A percentile compares a stretch with the other conserved stretches of the same genome.
These are phyloP conservation scores for Plasmodium inui DNA, from an alignment of 169 alveolate species.

Conservation along the genomic window DNA sequence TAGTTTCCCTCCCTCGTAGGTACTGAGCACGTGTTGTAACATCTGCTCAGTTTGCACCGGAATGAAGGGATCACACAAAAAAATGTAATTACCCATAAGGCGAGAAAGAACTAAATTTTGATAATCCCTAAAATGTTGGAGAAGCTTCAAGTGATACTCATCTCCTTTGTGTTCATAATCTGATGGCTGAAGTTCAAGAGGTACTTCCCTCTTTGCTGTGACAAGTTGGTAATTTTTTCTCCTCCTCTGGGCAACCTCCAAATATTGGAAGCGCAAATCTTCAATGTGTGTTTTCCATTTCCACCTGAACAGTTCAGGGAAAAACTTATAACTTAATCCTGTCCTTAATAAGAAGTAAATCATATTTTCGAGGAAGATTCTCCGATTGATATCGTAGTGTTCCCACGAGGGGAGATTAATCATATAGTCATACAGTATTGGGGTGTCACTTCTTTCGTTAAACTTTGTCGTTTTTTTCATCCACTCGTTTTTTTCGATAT, in stretches of 20 bases:
- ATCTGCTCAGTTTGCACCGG: slow-evolving; percentile 77
- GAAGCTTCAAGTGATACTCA: slow-evolving; percentile 76
- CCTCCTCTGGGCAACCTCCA: slow-evolving; percentile 82
- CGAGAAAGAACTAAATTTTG: slow-evolving; percentile 79
- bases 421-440: slow-evolving; percentile 87
- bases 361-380: slow-evolving; percentile 88
- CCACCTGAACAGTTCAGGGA: slow-evolving; percentile 91
- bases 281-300: slow-evolving; percentile 89
- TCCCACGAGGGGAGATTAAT: slow-evolving; percentile 90
- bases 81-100: slow-evolving; percentile 79
- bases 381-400: slow-evolving; percentile 88
- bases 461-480: slow-evolving; percentile 82
- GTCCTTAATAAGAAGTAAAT: slow-evolving; percentile 86
- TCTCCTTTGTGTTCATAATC: slow-evolving; percentile 83
- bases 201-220: slow-evolving; percentile 76
- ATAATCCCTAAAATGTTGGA: slow-evolving; percentile 76
- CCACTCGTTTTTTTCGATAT: slow-evolving; percentile 80
- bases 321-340: slow-evolving; percentile 88
- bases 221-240: slow-evolving; percentile 75
- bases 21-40: not conserved
- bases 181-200: slow-evolving; percentile 81
- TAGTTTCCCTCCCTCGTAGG: slow-evolving; percentile 7
- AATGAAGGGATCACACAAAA: slow-evolving; percentile 82
- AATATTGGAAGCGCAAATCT: slow-evolving; percentile 83
- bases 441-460: slow-evolving; percentile 89